Evolutionary conservation across 2,329 filamentous ascomycete genomes (phyloP).

Genomic region (Aspergillus tubingensis): DNA sequence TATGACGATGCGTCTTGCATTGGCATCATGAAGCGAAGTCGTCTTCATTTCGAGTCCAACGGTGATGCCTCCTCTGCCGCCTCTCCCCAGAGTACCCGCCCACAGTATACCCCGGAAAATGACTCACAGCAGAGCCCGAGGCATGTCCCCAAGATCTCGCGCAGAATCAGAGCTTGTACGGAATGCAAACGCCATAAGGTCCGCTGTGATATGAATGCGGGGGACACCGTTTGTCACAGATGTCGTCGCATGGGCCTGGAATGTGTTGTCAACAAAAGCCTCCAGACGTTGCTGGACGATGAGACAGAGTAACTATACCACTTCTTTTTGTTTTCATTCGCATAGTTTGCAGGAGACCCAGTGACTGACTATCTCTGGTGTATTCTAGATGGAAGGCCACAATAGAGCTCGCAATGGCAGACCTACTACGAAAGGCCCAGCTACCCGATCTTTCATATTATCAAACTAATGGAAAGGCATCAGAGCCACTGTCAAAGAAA

Average conservation of each 20-base stretch:
- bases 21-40: conserved; percentile 42
- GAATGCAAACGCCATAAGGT: conserved; percentile 58
- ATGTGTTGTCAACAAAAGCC: conserved; percentile 56
- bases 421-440: conserved; percentile 39
- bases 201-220: conserved; percentile 55
- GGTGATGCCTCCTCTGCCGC: conserved; percentile 37
- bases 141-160: conserved; percentile 46
- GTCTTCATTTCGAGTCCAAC: conserved; percentile 41
- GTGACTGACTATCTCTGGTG: conserved; percentile 14
- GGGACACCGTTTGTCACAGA: conserved; percentile 52
- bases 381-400: conserved; percentile 39
- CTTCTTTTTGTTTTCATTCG: neutral
- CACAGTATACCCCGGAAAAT: conserved; percentile 28
- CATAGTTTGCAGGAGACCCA: neutral
- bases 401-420: conserved; percentile 42
- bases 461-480: conserved; percentile 32
- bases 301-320: conserved; percentile 46
- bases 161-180: conserved; percentile 53
- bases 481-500: conserved; percentile 33
- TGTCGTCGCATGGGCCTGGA: conserved; percentile 53
- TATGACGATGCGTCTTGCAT: conserved; percentile 24
- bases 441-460: conserved; percentile 43
- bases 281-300: conserved; percentile 52
- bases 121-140: conserved; percentile 26
- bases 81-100: conserved; percentile 32